Evolutionary conservation across 2,329 filamentous ascomycete genomes (phyloP), one percentile per base, ranked within the genome.

Genomic region (Fusarium sp.): DNA sequence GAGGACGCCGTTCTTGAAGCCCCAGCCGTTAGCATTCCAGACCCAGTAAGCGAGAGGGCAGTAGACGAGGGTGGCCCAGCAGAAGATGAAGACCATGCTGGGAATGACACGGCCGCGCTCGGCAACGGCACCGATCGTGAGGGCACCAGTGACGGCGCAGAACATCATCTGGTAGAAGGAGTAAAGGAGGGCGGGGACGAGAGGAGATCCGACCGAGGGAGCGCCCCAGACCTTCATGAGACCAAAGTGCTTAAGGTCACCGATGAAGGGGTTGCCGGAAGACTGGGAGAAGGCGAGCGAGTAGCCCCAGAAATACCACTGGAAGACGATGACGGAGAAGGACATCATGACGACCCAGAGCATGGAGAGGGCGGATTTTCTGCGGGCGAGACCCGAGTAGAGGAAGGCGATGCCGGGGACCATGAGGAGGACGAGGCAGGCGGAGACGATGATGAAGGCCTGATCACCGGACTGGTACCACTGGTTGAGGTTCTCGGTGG

Each of bases 221-320:
- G 88, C 87, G 63, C 90, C 97, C 78, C 97, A 88, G 3, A 95
- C 94, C 80, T 95, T 94, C 88, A 91, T 92, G 78, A 99, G 88
- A 71, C 95, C 97, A 79, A 98, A 98, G 83, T 97, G 94, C 77
- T 92, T 89, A 65, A 99, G 86, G 82, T 98, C 91, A 65, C 97
- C 97, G 80, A 99, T 98, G 86, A 94, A 98, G 63, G 94, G 93
- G 85, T 94, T 98, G 76, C 90, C 95, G 6, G 92, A 94, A 16
- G 91, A 91, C 50, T 90, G 88, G 80, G 94, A 97, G 85, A 98
- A 98, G 62, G 96, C 95, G 71, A 99, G 88, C 16, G 96, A 98
- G 84, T 98, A 99, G 40, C 97, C 97, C 96, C 97, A 98, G 84
- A 99, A 98, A 81, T 98, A 98, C 97, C 97, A 99, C 86, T 99